These are phyloP conservation scores for Trichoderma reesei DNA, from an alignment of 495 filamentous ascomycete species.

Conservation along the genomic window DNA sequence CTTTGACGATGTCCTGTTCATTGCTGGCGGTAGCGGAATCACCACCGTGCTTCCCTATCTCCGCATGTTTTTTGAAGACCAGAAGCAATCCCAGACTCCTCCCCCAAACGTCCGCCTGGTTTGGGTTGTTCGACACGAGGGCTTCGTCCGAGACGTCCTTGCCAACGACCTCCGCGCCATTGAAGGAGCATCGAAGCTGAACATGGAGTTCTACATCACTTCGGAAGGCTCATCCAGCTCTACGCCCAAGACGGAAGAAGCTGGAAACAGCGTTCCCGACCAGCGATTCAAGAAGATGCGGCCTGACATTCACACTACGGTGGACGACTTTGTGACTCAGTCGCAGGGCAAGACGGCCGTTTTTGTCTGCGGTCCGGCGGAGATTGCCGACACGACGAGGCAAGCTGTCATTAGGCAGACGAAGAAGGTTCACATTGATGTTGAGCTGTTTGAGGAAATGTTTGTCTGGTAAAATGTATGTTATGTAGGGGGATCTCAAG, in stretches of 20 bases:
- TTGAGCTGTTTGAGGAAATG: conserved; percentile 5
- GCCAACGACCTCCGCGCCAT: neutral
- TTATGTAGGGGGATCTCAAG: neutral
- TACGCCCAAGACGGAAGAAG: neutral
- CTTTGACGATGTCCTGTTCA: conserved; percentile 1
- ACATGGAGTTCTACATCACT: conserved; percentile 4
- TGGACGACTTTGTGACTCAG: neutral
- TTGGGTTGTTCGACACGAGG: neutral
- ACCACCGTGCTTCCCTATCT: neutral
- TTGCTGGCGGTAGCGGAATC: conserved; percentile 1
- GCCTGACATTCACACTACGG: neutral
- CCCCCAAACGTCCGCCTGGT: neutral
- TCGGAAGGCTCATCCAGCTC: neutral
- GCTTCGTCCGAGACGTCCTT: neutral
- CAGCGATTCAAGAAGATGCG: neutral
- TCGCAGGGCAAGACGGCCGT: neutral
- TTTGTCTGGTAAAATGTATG: conserved; percentile 4
- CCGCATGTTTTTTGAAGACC: conserved; percentile 6
- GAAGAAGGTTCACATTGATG: neutral
- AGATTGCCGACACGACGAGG: neutral
- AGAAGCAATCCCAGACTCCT: neutral
- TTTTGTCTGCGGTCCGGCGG: neutral
- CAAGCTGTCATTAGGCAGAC: neutral
- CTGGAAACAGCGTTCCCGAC: neutral
- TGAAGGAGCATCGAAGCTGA: neutral